Evolutionary conservation across 495 filamentous ascomycete genomes (phyloP), one percentile per base, ranked within the genome.

Genomic region (Friedmanniomyces endolithicus): DNA sequence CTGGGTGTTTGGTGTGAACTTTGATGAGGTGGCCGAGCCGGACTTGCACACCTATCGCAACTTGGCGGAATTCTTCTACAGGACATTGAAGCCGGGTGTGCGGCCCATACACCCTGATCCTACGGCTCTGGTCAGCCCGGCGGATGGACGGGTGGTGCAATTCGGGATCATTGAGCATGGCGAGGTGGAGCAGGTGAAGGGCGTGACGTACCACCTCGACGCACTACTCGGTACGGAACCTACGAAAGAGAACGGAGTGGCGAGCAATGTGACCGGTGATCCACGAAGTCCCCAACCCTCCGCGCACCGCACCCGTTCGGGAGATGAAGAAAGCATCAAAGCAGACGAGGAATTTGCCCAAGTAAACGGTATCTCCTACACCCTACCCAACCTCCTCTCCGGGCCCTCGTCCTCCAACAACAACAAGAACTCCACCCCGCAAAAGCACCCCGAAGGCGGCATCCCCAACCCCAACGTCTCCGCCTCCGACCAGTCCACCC

Each of bases 181-280:
- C 27, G 85, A 95, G 61, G 90, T 99, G n/a, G 92, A 97, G 68
- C 92, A 97, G 68, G 90, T 97, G 37, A 99, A 99, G 68, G 92
- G 92, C 44, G 90, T 97, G 77, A 97, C 89, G 2, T 99, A 99
- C 68, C 92, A 85, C 55, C 76, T 99, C 45, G 92, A 97, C 65
- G 88, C 90, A 0, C 76, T 99, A 0, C 73, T 99, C 3, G 92
- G 92, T 34, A 79, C 40, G n/a, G 47, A 58, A 48, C 55, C 59
- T 80, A 47, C 78, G 71, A 52, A 70, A 70, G 19, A 74, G 76
- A 14, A 58, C 67, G 68, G 50, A 9, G 33, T 39, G 2, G 1
- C 11, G 17, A 52, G 46, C 62, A 66, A 67, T 34, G 56, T 60
- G 40, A 46, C 59, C 20, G 14, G 35, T 1, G 53, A 53, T 19